phyloP scores from a whole-genome alignment of 1,139 yeast genomes.

The Blastobotrys arbuscula region DNA sequence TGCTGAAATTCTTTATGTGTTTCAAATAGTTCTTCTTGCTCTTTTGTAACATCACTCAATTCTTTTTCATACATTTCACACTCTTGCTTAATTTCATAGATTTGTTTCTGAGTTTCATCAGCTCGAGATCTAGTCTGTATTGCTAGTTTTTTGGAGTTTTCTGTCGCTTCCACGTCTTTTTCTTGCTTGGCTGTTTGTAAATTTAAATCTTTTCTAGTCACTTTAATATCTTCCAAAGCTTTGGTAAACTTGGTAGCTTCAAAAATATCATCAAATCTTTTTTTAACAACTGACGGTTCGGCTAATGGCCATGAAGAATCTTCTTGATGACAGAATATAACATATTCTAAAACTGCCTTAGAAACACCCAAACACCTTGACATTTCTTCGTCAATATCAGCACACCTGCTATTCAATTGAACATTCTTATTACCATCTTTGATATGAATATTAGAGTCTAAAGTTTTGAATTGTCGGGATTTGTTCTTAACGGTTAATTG shows the following conservation, averaged over 20 bases:
- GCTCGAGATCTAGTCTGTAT: slow-evolving; percentile 48
- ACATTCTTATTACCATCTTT: slow-evolving; percentile 39
- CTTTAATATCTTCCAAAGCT: slow-evolving; percentile 75
- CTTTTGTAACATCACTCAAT: slow-evolving; percentile 49
- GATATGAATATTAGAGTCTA: slow-evolving; percentile 72
- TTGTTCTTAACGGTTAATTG: slow-evolving; percentile 61
- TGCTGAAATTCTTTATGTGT: slow-evolving; percentile 80
- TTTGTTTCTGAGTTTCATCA: slow-evolving; percentile 40
- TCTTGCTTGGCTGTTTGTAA: slow-evolving; percentile 68
- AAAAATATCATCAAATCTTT: slow-evolving; percentile 91
- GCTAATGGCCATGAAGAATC: slow-evolving; percentile 91
- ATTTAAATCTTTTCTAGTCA: slow-evolving; percentile 69
- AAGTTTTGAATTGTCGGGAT: slow-evolving; percentile 73
- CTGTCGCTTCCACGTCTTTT: slow-evolving; percentile 71
- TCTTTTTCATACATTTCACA: slow-evolving; percentile 46
- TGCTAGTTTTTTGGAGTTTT: slow-evolving; percentile 70
- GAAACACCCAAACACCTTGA: slow-evolving; percentile 86
- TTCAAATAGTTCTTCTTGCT: slow-evolving; percentile 61
- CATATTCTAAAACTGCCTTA: slow-evolving; percentile 81
- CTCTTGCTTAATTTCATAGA: slow-evolving; percentile 44
- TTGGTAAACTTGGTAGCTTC: slow-evolving; percentile 92
- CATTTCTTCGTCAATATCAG: slow-evolving; percentile 77
- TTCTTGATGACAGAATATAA: slow-evolving; percentile 95
- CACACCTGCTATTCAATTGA: slow-evolving; percentile 74
- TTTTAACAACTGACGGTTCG: slow-evolving; percentile 84